Percentiles rank a stretch among this genome's conserved stretches.
These are phyloP conservation scores for Lasiosphaeria ovina DNA, from an alignment of 495 filamentous ascomycete genomes.

Conservation along the genomic window DNA sequence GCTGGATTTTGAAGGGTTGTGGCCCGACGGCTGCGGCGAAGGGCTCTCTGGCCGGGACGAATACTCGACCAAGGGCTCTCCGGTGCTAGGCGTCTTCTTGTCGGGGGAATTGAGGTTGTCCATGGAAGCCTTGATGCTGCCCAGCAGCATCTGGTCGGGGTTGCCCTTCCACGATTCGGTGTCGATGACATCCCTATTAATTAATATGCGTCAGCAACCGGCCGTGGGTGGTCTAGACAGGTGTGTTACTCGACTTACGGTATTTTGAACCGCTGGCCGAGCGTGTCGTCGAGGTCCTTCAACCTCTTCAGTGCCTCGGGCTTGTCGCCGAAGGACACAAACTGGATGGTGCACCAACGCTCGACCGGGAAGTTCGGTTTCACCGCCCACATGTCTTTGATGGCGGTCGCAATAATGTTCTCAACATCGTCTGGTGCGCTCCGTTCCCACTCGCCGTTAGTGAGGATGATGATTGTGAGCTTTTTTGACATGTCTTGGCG, in stretches of 20 bases:
- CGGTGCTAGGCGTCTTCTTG: background rate
- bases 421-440: constrained; percentile 14
- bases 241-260: constrained; percentile 8
- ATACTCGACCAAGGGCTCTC: background rate
- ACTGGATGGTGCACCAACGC: constrained; percentile 28
- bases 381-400: constrained; percentile 6
- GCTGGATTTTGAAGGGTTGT: background rate
- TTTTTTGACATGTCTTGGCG: constrained; percentile 3
- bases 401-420: constrained; percentile 7
- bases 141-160: constrained; percentile 37
- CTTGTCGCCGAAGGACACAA: constrained; percentile 34
- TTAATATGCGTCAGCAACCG: constrained; percentile 4
- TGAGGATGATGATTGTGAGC: constrained; percentile 31
- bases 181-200: constrained; percentile 36
- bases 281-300: constrained; percentile 27
- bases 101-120: background rate
- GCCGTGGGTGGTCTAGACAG: background rate
- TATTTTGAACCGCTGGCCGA: constrained; percentile 12
- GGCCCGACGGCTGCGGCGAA: background rate
- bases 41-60: background rate
- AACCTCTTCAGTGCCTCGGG: constrained; percentile 24
- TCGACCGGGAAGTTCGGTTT: constrained; percentile 13
- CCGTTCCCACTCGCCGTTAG: constrained; percentile 29
- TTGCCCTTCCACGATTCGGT: constrained; percentile 26
- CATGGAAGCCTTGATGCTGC: constrained; percentile 20